A percentile compares a stretch with the other conserved stretches of the same genome.
These are phyloP conservation scores for Tubosaeta sp. DNA, from an alignment of 768 basidiomycete species.

Conservation along the genomic window DNA sequence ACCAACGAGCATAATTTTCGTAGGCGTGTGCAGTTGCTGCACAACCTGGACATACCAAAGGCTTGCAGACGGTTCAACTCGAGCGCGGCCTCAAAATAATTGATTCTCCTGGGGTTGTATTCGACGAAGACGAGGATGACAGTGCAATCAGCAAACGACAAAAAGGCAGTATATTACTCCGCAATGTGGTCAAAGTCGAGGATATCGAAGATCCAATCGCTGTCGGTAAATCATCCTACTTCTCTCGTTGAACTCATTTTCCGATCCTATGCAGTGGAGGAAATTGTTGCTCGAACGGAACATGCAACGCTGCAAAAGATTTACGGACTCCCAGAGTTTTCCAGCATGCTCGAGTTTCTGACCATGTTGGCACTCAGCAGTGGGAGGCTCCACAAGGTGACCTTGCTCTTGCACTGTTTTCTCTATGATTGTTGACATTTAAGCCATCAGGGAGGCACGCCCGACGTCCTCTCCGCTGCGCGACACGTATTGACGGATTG, in stretches of 20 bases:
- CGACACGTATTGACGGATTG: constrained; percentile 84
- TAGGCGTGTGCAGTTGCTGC: constrained; percentile 93
- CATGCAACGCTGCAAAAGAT: constrained; percentile 70
- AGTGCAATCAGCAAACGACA: constrained; percentile 43
- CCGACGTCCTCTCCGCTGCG: constrained; percentile 79
- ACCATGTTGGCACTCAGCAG: constrained; percentile 83
- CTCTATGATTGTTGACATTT: neutral
- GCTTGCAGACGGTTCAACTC: constrained; percentile 85
- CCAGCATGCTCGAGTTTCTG: constrained; percentile 74
- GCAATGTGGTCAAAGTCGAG: constrained; percentile 90
- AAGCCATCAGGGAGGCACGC: constrained; percentile 71
- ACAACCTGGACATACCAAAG: constrained; percentile 90
- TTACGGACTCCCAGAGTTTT: constrained; percentile 78
- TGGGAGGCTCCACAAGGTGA: constrained; percentile 80
- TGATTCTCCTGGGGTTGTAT: constrained; percentile 97
- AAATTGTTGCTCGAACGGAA: constrained; percentile 75
- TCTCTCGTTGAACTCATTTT: neutral
- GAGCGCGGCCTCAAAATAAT: constrained; percentile 91
- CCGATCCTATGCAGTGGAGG: constrained; percentile 57
- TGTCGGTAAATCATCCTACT: constrained; percentile 56
- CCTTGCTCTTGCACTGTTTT: neutral
- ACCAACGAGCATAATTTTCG: neutral
- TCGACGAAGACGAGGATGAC: constrained; percentile 70
- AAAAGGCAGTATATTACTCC: constrained; percentile 60
- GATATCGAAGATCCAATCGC: constrained; percentile 87